Evolutionary conservation across 1,284 basidiomycete species (phyloP).

Genomic region (Ceratorhiza oryzae-sativae): DNA sequence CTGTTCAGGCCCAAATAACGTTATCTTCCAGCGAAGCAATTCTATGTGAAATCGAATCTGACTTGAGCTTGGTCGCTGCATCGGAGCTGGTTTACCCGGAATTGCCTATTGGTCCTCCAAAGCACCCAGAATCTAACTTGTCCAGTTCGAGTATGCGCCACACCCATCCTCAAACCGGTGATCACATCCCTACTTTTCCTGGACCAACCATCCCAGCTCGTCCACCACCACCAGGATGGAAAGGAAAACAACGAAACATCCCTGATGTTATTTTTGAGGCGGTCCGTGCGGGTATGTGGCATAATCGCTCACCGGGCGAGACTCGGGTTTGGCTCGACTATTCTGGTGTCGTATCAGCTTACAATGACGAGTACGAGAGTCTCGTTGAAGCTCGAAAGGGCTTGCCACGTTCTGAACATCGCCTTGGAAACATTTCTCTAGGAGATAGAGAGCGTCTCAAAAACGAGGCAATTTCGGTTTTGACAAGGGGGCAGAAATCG

Average conservation of each 20-base stretch:
- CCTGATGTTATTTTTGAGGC: constrained; percentile 45
- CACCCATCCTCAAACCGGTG: neutral
- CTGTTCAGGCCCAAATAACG: neutral
- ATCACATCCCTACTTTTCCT: neutral
- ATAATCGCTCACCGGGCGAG: constrained; percentile 55
- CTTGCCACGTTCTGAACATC: constrained; percentile 51
- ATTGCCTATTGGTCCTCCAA: neutral
- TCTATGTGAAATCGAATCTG: constrained; percentile 58
- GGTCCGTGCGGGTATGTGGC: constrained; percentile 53
- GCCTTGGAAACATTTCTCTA: constrained; percentile 45
- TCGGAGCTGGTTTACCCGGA: constrained; percentile 23
- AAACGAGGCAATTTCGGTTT: constrained; percentile 44
- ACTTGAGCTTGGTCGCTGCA: constrained; percentile 53
- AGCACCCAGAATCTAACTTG: neutral
- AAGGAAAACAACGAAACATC: constrained; percentile 24
- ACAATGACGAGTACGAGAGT: constrained; percentile 53
- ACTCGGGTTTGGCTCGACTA: constrained; percentile 55
- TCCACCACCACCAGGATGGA: constrained; percentile 39
- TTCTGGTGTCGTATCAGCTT: constrained; percentile 55
- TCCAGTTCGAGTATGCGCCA: neutral
- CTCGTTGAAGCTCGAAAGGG: constrained; percentile 49
- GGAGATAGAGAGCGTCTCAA: constrained; percentile 45
- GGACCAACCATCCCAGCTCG: neutral
- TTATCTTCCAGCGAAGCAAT: constrained; percentile 57
- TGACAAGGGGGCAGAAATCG: constrained; percentile 43